Base-by-base conservation (phyloP, 805 yeast genomes). In the Lipomyces japonicus region DNA sequence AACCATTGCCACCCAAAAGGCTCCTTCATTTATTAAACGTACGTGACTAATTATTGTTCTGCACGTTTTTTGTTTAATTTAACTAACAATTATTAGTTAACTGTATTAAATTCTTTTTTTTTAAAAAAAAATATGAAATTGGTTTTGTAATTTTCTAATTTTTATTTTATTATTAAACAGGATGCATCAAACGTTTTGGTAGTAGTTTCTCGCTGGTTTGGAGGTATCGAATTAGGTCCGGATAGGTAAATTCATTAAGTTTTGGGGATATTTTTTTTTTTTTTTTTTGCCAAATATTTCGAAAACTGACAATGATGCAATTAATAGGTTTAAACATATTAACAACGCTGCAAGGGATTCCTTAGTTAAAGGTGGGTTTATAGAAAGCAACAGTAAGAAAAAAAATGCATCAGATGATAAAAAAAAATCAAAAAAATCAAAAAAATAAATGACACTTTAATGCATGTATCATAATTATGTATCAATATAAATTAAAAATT, bases 181-280 rank as follows among this genome's bases (percentile, higher is more conserved):
- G 88, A 87, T 60, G 85, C 78, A 1, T 79, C 86, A 84, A 82
- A 90, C 64, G 86, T 86, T 3, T 77, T 89, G 56, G 96, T 90
- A 2, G 87, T 83, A 7, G 95, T 91, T 1, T 79, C 85, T 30
- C 70, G 98, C 53, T 91, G 97, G 96, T 93, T 78, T 65, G 96
- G 96, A 16, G 98, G 98, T 3, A 75, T 76, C 0, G 95, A 84
- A 58, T 68, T 93, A 21, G 98, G 98, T 0, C 93, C 97, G 0
- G 97, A 87, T 67, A 55, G 75, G 59, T 61, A 50, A 10, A 54
- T 40, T 19, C 4, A 2, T 16, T 23, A 35, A 12, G 18, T n/a
- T 28, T 28, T 28, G 14, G 14, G 2, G 14, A n/a, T 23, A 23
- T 21, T 16, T 16, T 21, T 36, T 14, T 12, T n/a, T 14, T 9